Evolutionary conservation across 2,329 filamentous ascomycete genomes (phyloP), one percentile per base, ranked within the genome.

Genomic region (Dactylellina leptospora): DNA sequence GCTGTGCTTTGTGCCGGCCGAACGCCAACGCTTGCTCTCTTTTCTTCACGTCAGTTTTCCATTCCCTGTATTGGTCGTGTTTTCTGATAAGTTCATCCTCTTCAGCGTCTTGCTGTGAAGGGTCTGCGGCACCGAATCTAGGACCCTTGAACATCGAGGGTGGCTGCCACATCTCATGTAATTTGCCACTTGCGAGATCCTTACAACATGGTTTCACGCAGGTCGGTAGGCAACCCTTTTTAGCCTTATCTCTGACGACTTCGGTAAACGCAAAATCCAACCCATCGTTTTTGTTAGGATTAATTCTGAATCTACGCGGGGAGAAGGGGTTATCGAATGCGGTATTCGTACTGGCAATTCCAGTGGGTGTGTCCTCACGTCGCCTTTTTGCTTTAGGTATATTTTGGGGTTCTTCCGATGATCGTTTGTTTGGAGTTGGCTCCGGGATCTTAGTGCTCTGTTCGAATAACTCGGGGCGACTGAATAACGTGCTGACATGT

Each of bases 1-100:
- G 92, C 25, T 87, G 84, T 75, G 93, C 86, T 62, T 90, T 85
- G 80, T 97, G 93, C 78, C 85, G 91, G 4, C 92, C 92, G 78
- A 86, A 87, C 73, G 86, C 25, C 22, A 73, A 27, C 4, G 62
- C 53, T 30, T 60, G 61, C 93, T 77, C 92, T 85, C n/a, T 92
- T 76, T 79, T 96, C 85, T 18, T 90, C 77, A 68, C 88, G 85
- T 38, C 86, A 81, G 74, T 86, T 85, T 76, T 92, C 87, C n/a
- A 84, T 81, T 2, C 80, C 79, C 2, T 64, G 28, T 72, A 72
- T 9, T 72, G 45, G 4, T 47, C 36, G n/a, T 81, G 82, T 85
- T 92, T 87, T 0, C 78, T 71, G 78, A 5, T 82, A 84, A 90
- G 78, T 44, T 85, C 85, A 2, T 86, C 87, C 18, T 55, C 64